Evolutionary conservation across 2,329 filamentous ascomycete species (phyloP).

Genomic region (Pyricularia grisea): DNA sequence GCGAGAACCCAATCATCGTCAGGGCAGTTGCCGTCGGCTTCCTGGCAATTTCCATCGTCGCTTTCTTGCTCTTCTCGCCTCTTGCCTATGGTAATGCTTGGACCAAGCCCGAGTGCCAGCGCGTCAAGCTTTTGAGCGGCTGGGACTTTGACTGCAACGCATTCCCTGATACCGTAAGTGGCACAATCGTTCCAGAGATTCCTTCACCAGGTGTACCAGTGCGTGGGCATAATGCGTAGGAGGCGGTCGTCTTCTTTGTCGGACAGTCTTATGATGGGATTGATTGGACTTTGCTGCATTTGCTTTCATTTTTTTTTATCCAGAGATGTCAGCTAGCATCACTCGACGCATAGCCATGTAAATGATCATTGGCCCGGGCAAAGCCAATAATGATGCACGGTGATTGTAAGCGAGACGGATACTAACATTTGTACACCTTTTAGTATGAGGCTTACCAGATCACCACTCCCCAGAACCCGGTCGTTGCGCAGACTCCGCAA

Average conservation of each 20-base stretch:
- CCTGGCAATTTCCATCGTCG: slow-evolving; percentile 62
- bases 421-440: not conserved
- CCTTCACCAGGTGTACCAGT: slow-evolving; percentile 25
- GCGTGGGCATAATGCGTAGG: slow-evolving; percentile 16
- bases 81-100: slow-evolving; percentile 88
- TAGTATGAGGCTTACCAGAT: slow-evolving; percentile 41
- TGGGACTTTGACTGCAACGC: slow-evolving; percentile 99
- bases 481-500: slow-evolving; percentile 13
- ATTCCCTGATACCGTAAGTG: slow-evolving; percentile 78
- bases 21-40: slow-evolving; percentile 65
- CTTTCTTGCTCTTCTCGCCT: slow-evolving; percentile 79
- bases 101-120: slow-evolving; percentile 81
- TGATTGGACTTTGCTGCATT: not conserved
- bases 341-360: not conserved
- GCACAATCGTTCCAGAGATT: slow-evolving; percentile 8
- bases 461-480: slow-evolving; percentile 14
- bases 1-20: slow-evolving; percentile 63
- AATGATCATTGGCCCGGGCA: not conserved
- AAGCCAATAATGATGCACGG: not conserved
- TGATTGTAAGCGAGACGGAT: not conserved
- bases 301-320: not conserved
- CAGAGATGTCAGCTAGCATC: not conserved
- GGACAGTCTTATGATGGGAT: not conserved
- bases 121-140: slow-evolving; percentile 73
- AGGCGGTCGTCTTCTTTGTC: not conserved